Percentiles rank a stretch among this genome's conserved stretches.
Conservation (phyloP, 495 filamentous ascomycete genomes). For the Penicillium waksmanii region DNA sequence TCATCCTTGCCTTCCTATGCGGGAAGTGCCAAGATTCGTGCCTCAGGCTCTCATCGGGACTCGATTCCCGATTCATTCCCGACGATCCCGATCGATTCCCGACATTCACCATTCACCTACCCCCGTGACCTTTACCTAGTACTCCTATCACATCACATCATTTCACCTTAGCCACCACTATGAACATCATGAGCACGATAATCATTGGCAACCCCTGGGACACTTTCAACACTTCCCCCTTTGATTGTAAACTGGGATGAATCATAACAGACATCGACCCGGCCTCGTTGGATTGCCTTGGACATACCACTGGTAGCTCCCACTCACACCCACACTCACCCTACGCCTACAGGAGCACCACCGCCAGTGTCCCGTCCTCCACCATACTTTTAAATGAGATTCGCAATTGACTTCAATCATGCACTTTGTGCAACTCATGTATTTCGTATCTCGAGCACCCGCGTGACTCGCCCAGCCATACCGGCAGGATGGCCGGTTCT, state of each 20-base stretch:
- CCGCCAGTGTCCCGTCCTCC: neutral
- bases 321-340: neutral
- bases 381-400: neutral
- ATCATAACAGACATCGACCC: neutral
- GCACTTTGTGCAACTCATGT: neutral
- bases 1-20: neutral
- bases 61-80: slow-evolving; percentile 7
- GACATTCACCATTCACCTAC: neutral
- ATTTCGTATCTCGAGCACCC: neutral
- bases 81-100: slow-evolving; percentile 5
- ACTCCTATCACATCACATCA: neutral
- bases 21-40: neutral
- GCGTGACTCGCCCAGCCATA: neutral
- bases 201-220: too few relatives aligned
- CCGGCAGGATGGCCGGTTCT: slow-evolving; percentile 5
- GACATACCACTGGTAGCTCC: neutral
- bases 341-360: neutral
- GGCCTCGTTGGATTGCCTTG: too few relatives aligned
- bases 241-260: too few relatives aligned
- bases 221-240: too few relatives aligned
- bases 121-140: too few relatives aligned
- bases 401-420: neutral
- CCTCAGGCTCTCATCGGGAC: neutral
- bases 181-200: too few relatives aligned
- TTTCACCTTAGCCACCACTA: too few relatives aligned